Evolutionary conservation across 2,329 filamentous ascomycete genomes (phyloP), one percentile per base, ranked within the genome.

Genomic region (Scleromitrula shiraiana): DNA sequence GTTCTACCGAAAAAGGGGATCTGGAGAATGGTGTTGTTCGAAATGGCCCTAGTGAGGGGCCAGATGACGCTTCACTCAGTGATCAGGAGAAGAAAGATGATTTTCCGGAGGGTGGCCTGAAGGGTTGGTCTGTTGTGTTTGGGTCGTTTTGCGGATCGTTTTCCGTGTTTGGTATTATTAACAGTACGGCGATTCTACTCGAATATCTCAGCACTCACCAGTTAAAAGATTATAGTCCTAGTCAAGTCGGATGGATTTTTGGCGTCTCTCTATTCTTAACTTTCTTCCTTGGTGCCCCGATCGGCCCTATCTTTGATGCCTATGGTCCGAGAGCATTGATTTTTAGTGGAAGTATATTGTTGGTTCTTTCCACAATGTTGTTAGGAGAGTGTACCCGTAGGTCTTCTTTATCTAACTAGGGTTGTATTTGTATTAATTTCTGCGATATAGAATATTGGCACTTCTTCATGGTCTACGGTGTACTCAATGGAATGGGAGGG

Each of bases 241-340:
- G 76, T 44, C 70, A 70, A 12, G 76, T 83, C 36, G 80, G 80
- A n/a, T 63, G 61, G 61, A 60, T 62, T 52, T 85, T 85, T 59
- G 75, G 77, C 53, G 67, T 85, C 48, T 83, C 81, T 54, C 70
- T 79, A 27, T 85, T 84, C 60, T 65, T 85, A 38, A 71, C 77
- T n/a, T 86, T 85, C 65, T 81, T 84, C 62, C 77, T 78, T 46
- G 82, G 82, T 24, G 71, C 84, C 4, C 79, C 83, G 55, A 76
- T 84, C 43, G 82, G 82, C n/a, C 82, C 82, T 1, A 68, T 85
- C 27, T 86, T 86, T 56, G 83, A 87, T 59, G 73, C 75, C 26
- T 75, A 81, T 56, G 83, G 83, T 0, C 81, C 82, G 1, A 69
- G 74, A 51, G 46, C 22, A 2, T 46, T 64, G 38, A 57, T 65